Percentiles rank a stretch among this genome's conserved stretches.
Evolutionary conservation across 2,329 filamentous ascomycete species (phyloP).

Genomic region (Zarea fungicola): DNA sequence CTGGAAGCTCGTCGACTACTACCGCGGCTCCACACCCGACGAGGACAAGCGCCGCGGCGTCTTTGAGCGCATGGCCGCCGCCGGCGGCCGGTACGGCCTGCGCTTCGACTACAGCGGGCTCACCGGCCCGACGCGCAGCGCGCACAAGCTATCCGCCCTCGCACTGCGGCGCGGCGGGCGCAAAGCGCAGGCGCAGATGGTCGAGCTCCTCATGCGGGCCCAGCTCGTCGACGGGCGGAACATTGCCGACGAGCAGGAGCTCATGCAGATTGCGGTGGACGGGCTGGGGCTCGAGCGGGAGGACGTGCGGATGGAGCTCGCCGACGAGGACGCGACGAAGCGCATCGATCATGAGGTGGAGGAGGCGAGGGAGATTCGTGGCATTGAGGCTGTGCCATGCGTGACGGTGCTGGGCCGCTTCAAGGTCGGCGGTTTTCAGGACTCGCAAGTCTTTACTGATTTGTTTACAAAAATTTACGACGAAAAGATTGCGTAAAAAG

Average conservation of each 20-base stretch:
- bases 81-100: conserved; percentile 33
- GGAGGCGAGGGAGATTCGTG: conserved; percentile 22
- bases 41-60: conserved; percentile 23
- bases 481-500: conserved; percentile 12
- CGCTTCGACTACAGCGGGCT: conserved; percentile 35
- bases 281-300: conserved; percentile 25
- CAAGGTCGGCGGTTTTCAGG: conserved; percentile 67
- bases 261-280: conserved; percentile 29
- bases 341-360: conserved; percentile 28
- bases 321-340: conserved; percentile 22
- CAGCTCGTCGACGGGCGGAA: conserved; percentile 39
- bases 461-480: conserved; percentile 55
- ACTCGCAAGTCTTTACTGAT: conserved; percentile 57
- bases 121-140: conserved; percentile 39
- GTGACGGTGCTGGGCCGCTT: conserved; percentile 66
- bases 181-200: conserved; percentile 33
- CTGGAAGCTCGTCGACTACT: conserved; percentile 23
- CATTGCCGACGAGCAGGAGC: conserved; percentile 35
- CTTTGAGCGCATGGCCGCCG: conserved; percentile 26
- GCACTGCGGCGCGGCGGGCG: conserved; percentile 28
- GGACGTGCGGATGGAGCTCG: conserved; percentile 26
- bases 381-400: conserved; percentile 64
- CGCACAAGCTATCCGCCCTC: conserved; percentile 43
- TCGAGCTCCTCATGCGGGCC: conserved; percentile 36
- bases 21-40: conserved; percentile 34